Conservation (phyloP, 2,329 filamentous ascomycete genomes). For the Rosellinia necatrix region DNA sequence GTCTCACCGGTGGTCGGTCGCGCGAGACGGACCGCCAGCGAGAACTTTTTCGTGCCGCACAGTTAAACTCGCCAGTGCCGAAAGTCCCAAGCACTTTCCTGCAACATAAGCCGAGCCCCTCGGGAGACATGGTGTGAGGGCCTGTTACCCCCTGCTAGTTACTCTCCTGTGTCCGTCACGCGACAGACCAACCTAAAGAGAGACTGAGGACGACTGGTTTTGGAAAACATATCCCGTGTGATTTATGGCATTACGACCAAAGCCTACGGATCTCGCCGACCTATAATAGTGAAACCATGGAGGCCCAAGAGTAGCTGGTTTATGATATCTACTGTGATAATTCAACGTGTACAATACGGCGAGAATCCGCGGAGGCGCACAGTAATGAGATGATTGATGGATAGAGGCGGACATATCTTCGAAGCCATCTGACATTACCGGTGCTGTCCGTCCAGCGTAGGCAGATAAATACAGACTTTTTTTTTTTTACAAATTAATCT, state of each 20-base stretch:
- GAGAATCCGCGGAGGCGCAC: background rate
- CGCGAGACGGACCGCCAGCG: constrained; percentile 45
- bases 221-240: constrained; percentile 5
- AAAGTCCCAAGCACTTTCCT: constrained; percentile 46
- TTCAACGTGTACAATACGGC: constrained; percentile 13
- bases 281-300: background rate
- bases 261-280: background rate
- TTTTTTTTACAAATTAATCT: background rate
- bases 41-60: constrained; percentile 42
- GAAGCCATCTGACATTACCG: background rate
- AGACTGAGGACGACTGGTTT: too few relatives aligned
- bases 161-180: too few relatives aligned
- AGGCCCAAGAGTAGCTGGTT: constrained; percentile 5
- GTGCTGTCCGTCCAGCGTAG: background rate
- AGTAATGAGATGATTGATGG: constrained; percentile 6
- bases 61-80: constrained; percentile 47
- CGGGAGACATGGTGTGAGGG: constrained; percentile 32
- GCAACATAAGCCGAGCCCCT: constrained; percentile 35
- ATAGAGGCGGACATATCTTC: background rate
- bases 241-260: background rate
- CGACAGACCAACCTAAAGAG: background rate
- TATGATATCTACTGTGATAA: constrained; percentile 17
- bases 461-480: background rate
- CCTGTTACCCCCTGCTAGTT: too few relatives aligned
- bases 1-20: constrained; percentile 62